Evolutionary conservation across 192 early-diverging fungal genomes (phyloP), one percentile per base, ranked within the genome.

Genomic region (Rhizophagus clarus): DNA sequence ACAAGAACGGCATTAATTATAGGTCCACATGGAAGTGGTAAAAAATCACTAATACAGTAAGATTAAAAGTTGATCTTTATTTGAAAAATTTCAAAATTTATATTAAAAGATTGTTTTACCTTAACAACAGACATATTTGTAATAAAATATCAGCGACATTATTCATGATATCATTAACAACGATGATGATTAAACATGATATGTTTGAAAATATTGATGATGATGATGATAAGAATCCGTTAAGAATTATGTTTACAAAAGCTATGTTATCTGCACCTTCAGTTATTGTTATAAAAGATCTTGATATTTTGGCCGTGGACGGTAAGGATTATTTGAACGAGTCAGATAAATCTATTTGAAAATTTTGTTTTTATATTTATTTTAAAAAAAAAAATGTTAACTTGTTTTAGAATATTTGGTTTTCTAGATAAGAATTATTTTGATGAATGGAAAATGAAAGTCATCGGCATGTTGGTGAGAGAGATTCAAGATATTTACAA

Each of bases 261-360:
- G 91, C 91, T 0, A 76, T 82, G 40, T 74, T 86, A 26, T 71
- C 73, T 0, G 74, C 81, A 0, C 91, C 91, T 3, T 85, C 85
- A 4, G 85, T 91, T 24, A 69, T 92, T 1, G 47, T 91, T 0
- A 51, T 92, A 15, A 73, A 83, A 45, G 91, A 88, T 26, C 63
- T 92, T 61, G 89, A 92, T 80, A 28, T 80, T 6, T 70, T 92
- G 26, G 80, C 76, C 79, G 88, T 89, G 84, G 73, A 22, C 17
- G 2, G 3, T 10, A 64, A 10, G 22, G 67, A 34, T 4, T 20
- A 31, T 28, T 32, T 40, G 26, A 2, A 9, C 8, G 7, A 40
- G 8, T 40, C 37, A 40, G 37, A 40, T 40, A 40, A 40, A 6
- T 40, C 11, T 2, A 45, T 45, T 45, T 45, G 0, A 1, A 45